These are phyloP conservation scores for Fragaria nilgerrensis DNA, from an alignment of 306 rosid genomes.

Conservation along the genomic window DNA sequence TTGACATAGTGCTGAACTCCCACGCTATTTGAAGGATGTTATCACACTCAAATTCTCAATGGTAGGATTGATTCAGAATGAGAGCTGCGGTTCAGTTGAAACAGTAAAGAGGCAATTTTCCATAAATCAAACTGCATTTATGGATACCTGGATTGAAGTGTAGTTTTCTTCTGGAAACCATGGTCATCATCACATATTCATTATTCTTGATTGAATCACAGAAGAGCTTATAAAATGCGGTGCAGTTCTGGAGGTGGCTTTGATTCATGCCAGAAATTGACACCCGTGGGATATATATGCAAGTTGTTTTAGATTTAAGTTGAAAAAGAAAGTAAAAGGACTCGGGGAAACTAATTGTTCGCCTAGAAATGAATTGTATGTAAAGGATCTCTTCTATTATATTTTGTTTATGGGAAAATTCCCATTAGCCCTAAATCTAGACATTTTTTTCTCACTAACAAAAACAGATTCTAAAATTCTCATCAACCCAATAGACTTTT, in stretches of 20 bases:
- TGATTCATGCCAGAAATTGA: background rate
- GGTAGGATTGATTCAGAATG: background rate
- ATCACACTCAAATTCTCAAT: background rate
- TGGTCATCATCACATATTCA: background rate
- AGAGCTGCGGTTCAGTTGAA: constrained; percentile 7
- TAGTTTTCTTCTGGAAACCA: background rate
- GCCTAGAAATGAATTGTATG: constrained; percentile 1
- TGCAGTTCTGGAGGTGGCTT: background rate
- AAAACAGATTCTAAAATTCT: too few species aligned
- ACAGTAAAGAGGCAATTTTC: background rate
- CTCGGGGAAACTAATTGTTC: background rate
- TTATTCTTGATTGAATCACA: background rate
- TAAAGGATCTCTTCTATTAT: constrained; percentile 1
- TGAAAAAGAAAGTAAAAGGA: background rate
- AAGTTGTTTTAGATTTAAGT: background rate
- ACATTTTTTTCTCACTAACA: too few species aligned
- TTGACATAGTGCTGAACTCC: constrained; percentile 25
- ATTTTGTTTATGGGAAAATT: background rate
- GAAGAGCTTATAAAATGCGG: constrained; percentile 2
- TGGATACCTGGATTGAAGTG: constrained; percentile 6
- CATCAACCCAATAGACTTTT: too few species aligned
- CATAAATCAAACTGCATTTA: constrained; percentile 16
- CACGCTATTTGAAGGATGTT: background rate
- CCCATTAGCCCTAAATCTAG: too few species aligned
- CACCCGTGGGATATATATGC: background rate